phyloP scores from a whole-genome alignment of 805 yeast species.

The Ogataea nonfermentans region DNA sequence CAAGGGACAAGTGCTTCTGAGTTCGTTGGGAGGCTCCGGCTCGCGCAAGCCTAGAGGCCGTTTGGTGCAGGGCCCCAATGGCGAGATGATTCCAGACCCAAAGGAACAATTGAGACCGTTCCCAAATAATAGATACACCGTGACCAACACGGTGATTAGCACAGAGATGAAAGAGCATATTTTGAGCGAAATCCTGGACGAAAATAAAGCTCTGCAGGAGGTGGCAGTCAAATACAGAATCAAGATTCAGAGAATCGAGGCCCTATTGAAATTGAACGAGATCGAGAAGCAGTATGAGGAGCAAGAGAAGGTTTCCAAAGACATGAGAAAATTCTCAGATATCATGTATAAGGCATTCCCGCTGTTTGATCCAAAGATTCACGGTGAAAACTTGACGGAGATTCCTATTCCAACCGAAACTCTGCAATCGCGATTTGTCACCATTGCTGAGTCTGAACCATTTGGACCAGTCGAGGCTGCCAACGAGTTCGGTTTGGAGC shows the following conservation, averaged over 20 bases:
- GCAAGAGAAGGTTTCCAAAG: constrained; percentile 52
- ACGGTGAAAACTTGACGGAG: constrained; percentile 82
- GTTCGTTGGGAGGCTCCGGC: constrained; percentile 7
- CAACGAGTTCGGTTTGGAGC: constrained; percentile 72
- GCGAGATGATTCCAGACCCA: constrained; percentile 12
- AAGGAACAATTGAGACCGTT: constrained; percentile 64
- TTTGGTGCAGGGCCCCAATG: constrained; percentile 8
- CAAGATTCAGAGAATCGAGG: constrained; percentile 84
- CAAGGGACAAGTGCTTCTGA: constrained; percentile 35
- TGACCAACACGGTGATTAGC: constrained; percentile 62
- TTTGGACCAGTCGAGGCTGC: constrained; percentile 98
- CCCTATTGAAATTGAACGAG: constrained; percentile 65
- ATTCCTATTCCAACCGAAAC: constrained; percentile 88
- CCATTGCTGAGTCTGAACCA: constrained; percentile 92
- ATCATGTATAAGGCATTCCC: constrained; percentile 83
- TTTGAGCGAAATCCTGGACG: constrained; percentile 46
- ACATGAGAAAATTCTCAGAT: constrained; percentile 55
- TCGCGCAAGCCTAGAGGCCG: constrained; percentile 13
- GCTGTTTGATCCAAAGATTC: constrained; percentile 47
- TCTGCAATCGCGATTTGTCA: constrained; percentile 74
- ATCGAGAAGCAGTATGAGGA: constrained; percentile 63
- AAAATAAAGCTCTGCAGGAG: constrained; percentile 60
- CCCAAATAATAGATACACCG: constrained; percentile 68
- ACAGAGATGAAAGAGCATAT: constrained; percentile 60
- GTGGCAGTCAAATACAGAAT: constrained; percentile 77